Evolutionary conservation across 2,329 filamentous ascomycete species (phyloP), one percentile per base, ranked within the genome.

Genomic region (Talaromyces amestolkiae): DNA sequence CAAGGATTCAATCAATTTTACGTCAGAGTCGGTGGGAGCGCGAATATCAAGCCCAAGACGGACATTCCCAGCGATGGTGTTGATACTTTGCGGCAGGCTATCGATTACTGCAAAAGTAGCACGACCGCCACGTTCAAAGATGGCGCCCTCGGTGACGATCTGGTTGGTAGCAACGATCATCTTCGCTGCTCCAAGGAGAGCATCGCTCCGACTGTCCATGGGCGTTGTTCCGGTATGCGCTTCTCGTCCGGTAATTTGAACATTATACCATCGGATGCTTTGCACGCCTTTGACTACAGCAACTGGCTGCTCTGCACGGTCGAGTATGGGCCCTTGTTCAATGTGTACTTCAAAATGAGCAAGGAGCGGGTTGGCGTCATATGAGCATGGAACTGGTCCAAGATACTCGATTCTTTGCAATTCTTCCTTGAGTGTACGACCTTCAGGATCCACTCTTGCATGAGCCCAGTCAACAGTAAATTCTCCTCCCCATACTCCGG

Each of bases 271-370:
- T 67, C 85, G 84, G 72, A 90, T 91, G 3, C 86, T 87, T 72
- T 91, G 89, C 0, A 89, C 88, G 1, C 89, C 89, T 33, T 83
- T 82, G 0, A 92, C 89, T 2, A 89, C 81, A 8, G 88, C 86
- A 64, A 92, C 84, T 62, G 87, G 86, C 65, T 85, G 81, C 17
- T 81, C 76, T 13, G 82, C 80, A 27, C 82, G 82, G 70, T 91
- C 88, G 0, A 93, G 82, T 15, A 91, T 85, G 0, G 90, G 89
- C 0, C 90, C 90, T 74, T 94, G 91, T 73, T 93, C 91, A 56
- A 93, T 93, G 72, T 93, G 91, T 4, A 93, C 80, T 74, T 93
- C 90, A 70, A 93, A 93, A 73, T 93, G 90, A 0, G 89, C 90
- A 0, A 84, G 88, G 73, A 93, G 86, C 0, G 89, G 88, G 51